Percentiles rank a stretch among this genome's conserved stretches.
Evolutionary conservation across 495 filamentous ascomycete genomes (phyloP).

Genomic region (Xylaria telfairii): DNA sequence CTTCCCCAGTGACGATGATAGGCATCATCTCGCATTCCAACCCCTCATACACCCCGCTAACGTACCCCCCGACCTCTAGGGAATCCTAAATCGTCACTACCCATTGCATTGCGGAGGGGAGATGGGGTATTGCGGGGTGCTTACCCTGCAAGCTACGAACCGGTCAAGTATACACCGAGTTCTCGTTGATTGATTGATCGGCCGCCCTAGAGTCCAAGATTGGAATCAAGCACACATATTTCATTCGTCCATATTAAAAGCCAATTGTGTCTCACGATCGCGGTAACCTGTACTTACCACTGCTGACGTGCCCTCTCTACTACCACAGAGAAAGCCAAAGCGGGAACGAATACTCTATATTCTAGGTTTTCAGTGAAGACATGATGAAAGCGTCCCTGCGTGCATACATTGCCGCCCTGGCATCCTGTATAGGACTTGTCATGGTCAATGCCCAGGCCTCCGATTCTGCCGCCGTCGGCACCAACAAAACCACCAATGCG

Average conservation of each 20-base stretch:
- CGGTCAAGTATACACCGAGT: constrained; percentile 11
- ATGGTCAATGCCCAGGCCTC: constrained; percentile 33
- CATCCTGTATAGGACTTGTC: constrained; percentile 19
- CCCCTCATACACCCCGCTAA: not conserved
- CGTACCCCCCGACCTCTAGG: not conserved
- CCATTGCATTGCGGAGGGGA: constrained; percentile 13
- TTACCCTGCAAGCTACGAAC: not conserved
- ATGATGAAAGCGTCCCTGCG: constrained; percentile 33
- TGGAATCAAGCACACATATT: not conserved
- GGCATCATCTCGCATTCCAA: not conserved
- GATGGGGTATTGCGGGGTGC: not conserved
- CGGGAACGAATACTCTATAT: constrained; percentile 3
- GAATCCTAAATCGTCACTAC: not conserved
- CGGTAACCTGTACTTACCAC: not conserved
- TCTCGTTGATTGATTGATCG: not conserved
- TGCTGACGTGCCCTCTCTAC: not conserved
- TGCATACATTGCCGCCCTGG: constrained; percentile 23
- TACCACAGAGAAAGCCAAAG: not conserved
- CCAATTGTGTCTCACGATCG: not conserved
- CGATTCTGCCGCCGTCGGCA: constrained; percentile 34
- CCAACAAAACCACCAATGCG: constrained; percentile 41
- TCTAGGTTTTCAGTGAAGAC: not conserved
- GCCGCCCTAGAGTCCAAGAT: not conserved
- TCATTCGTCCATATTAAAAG: constrained; percentile 1
- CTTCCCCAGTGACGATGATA: constrained; percentile 5